Percentiles rank a stretch among this genome's conserved stretches.
These are phyloP conservation scores for Sordariomycetes sp. DNA, from an alignment of 2,329 filamentous ascomycete genomes.

Conservation along the genomic window DNA sequence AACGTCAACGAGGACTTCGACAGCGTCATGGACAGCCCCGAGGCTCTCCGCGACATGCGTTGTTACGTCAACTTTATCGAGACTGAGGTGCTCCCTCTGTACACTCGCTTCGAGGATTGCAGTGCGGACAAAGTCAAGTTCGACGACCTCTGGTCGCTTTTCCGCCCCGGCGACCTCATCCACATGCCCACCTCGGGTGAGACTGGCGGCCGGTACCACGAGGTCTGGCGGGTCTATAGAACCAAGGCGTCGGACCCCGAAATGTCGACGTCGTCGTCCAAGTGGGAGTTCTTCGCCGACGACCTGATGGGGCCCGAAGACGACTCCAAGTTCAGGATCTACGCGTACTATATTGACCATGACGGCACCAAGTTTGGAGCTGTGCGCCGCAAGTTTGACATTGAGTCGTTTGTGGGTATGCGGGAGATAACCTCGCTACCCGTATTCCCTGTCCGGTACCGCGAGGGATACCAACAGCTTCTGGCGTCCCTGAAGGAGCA, in stretches of 20 bases:
- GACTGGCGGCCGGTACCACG: conserved; percentile 21
- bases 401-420: conserved; percentile 64
- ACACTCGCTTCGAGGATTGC: conserved; percentile 14
- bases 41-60: conserved; percentile 24
- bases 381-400: conserved; percentile 55
- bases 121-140: conserved; percentile 19
- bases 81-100: conserved; percentile 23
- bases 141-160: conserved; percentile 27
- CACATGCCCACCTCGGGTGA: conserved; percentile 22
- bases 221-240: conserved; percentile 23
- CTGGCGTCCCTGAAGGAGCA: conserved; percentile 58
- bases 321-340: background rate
- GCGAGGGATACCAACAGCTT: conserved; percentile 55
- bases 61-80: conserved; percentile 30
- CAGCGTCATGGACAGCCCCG: conserved; percentile 21
- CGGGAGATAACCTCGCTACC: conserved; percentile 68
- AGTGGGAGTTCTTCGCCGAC: conserved; percentile 5
- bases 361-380: conserved; percentile 79
- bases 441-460: conserved; percentile 68
- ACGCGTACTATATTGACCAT: conserved; percentile 60
- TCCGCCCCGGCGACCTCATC: conserved; percentile 24
- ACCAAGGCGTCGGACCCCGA: conserved; percentile 16
- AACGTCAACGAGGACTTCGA: conserved; percentile 20
- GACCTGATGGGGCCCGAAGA: background rate
- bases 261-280: conserved; percentile 26